Conservation (phyloP, 352 stramenopile genomes). For the Blastocystis sp. region DNA sequence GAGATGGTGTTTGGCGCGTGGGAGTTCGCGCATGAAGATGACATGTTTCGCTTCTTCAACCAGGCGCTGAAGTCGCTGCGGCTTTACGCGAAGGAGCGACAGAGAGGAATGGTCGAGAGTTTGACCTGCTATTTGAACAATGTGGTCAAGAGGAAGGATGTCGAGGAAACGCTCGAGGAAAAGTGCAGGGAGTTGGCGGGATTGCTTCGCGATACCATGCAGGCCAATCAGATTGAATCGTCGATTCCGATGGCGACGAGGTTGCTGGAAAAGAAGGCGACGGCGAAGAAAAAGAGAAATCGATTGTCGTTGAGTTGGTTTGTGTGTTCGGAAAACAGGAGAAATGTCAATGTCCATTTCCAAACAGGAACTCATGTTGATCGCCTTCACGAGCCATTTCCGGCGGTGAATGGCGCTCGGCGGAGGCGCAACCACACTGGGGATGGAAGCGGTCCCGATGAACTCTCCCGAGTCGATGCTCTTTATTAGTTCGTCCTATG, state of each 20-base stretch:
- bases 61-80: slow-evolving; percentile 12
- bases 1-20: slow-evolving; percentile 28
- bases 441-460: neutral
- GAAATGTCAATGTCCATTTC: slow-evolving; percentile 35
- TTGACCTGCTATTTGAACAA: slow-evolving; percentile 9
- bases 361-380: slow-evolving; percentile 50
- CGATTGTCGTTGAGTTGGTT: neutral
- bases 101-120: neutral
- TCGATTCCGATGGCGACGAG: neutral
- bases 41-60: slow-evolving; percentile 45
- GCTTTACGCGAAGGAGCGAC: neutral
- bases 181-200: neutral
- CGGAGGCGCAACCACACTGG: neutral
- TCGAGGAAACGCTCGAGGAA: slow-evolving; percentile 24
- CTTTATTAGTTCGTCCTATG: slow-evolving; percentile 16
- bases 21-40: slow-evolving; percentile 15
- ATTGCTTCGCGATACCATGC: neutral
- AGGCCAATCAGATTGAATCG: neutral
- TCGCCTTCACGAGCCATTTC: slow-evolving; percentile 23
- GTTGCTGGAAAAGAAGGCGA: neutral
- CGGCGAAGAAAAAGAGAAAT: slow-evolving; percentile 15
- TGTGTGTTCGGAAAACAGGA: neutral
- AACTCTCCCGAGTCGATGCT: slow-evolving; percentile 6
- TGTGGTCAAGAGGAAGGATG: neutral
- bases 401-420: neutral